Base-by-base conservation (phyloP, 768 basidiomycete species). In the Podaxis carcinomalis region DNA sequence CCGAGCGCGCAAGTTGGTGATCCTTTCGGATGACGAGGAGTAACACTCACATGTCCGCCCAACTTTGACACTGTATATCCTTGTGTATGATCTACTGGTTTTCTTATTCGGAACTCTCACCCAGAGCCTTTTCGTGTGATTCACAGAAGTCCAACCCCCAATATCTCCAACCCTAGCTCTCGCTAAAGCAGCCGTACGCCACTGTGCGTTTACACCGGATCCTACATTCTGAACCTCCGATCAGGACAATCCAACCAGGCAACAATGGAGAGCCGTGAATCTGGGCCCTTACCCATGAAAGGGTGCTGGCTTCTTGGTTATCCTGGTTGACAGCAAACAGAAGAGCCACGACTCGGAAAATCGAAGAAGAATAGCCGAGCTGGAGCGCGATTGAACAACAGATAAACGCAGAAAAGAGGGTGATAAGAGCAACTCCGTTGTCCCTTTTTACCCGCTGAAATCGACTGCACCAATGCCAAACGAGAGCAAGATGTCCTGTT, bases 11-110 rank as follows among this genome's bases (percentile, higher is more conserved):
- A 46, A 44, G 19, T 10, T 53, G 51, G 51, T 60, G 28, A 37
- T 60, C 21, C 40, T 47, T 36, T 60, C 59, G 28, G 59, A 60
- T 60, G 59, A 61, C 44, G 59, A 59, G 39, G 59, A 59, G 39
- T 36, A 55, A 6, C 50, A 21, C 23, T 35, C 50, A 47, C 28
- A 13, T 53, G 23, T 39, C 19, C 14, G 37, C 9, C n/a, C 21
- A 39, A 7, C 27, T 27, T 49, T 19, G 19, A 23, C 21, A 49
- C 23, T 49, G 47, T 49, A 16, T 49, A 47, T 47, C 19, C 46
- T 19, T 47, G 21, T 47, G 21, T 47, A 47, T 47, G 13, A 47
- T 47, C 46, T n/a, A n/a, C 19, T 47, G 46, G 7, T 49, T 11
- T 9, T 49, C 6, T 42, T 16, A 25, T 49, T 6, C 21, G 47